Percentiles rank a stretch among this genome's conserved stretches.
Evolutionary conservation across 192 early-diverging fungal genomes (phyloP).

Genomic region (Coemansia umbellata): DNA sequence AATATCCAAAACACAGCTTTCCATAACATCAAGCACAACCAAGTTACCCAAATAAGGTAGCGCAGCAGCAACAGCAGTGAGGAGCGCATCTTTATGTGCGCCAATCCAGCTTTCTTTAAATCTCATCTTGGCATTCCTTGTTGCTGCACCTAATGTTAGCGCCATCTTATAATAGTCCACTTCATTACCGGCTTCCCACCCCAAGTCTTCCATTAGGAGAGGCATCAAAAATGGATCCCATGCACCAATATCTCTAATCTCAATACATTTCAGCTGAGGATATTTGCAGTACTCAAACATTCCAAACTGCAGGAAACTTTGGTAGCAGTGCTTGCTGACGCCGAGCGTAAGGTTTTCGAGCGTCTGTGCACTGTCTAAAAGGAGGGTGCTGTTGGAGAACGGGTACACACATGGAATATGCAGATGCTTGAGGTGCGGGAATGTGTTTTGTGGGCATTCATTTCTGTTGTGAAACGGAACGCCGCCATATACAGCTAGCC

Average conservation of each 20-base stretch:
- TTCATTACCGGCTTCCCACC: too few species aligned
- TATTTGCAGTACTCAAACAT: background rate
- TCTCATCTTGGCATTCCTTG: too few species aligned
- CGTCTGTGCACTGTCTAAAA: background rate
- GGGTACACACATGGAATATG: slow-evolving; percentile 8
- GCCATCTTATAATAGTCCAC: too few species aligned
- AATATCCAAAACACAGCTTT: too few species aligned
- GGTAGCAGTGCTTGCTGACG: slow-evolving; percentile 1
- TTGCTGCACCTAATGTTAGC: too few species aligned
- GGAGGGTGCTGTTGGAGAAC: slow-evolving; percentile 3
- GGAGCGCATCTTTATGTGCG: too few species aligned
- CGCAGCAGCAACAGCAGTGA: too few species aligned
- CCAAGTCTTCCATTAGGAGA: background rate
- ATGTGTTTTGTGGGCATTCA: background rate
- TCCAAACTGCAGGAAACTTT: background rate
- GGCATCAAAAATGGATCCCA: background rate
- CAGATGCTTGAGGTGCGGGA: slow-evolving; percentile 7
- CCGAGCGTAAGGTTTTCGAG: background rate
- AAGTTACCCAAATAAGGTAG: too few species aligned
- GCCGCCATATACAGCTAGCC: slow-evolving; percentile 1
- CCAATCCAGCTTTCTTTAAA: too few species aligned
- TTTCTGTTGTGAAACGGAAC: slow-evolving; percentile 2
- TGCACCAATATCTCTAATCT: background rate
- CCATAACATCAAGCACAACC: too few species aligned
- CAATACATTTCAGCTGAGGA: background rate